phyloP scores from a whole-genome alignment of 352 stramenopile genomes.

The Globisporangium polare region DNA sequence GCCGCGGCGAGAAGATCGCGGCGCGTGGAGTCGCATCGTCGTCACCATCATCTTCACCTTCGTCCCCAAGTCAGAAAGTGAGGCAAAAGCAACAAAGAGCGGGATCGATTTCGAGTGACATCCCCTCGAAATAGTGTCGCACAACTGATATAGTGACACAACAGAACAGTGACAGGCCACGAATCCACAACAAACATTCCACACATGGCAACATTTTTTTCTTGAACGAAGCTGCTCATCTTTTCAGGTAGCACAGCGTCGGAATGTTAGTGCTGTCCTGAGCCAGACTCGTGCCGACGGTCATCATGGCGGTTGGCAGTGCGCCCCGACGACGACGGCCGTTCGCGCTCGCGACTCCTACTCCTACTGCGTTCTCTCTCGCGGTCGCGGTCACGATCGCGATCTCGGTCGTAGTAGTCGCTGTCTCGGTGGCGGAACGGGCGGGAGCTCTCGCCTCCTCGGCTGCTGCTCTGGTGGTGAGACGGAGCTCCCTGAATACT shows the following conservation, averaged over 20 bases:
- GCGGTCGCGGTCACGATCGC: conserved; percentile 17
- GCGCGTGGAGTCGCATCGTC: background rate
- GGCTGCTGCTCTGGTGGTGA: conserved; percentile 11
- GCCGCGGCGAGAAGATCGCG: background rate
- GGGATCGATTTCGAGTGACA: background rate
- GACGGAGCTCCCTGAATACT: conserved; percentile 1
- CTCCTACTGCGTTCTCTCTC: conserved; percentile 20
- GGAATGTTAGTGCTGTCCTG: background rate
- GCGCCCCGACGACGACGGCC: conserved; percentile 1
- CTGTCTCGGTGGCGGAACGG: conserved; percentile 18
- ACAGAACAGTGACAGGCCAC: no score
- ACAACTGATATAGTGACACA: no score
- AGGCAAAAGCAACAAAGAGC: background rate
- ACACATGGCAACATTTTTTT: background rate
- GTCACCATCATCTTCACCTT: background rate
- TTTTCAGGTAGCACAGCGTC: no score
- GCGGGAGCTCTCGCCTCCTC: background rate
- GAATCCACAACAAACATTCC: background rate
- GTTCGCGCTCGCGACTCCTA: conserved; percentile 16
- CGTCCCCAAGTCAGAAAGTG: conserved; percentile 3
- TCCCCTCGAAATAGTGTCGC: background rate
- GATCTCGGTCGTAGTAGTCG: conserved; percentile 26
- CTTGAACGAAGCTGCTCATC: background rate
- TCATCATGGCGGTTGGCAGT: conserved; percentile 6
- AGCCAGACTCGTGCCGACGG: conserved; percentile 3